phyloP scores from a whole-genome alignment of 768 basidiomycete species.

The button mushroom (Agaricus bisporus) region DNA sequence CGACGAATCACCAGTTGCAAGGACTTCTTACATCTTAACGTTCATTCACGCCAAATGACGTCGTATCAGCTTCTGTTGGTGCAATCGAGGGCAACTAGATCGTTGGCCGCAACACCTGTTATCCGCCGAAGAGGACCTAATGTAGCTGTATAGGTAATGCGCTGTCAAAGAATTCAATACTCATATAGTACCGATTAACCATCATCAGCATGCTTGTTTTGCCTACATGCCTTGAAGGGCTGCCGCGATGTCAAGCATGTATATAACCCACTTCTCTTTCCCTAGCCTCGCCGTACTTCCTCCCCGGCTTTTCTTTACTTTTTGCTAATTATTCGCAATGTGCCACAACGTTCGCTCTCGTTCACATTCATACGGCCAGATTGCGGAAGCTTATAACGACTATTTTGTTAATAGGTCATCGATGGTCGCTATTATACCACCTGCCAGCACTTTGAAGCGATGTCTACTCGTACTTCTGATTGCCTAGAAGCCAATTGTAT shows the following conservation, averaged over 20 bases:
- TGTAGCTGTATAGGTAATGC: not conserved
- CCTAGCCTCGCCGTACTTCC: conserved; percentile 17
- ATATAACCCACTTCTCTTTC: conserved; percentile 12
- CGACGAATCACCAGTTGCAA: not conserved
- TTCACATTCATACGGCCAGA: not conserved
- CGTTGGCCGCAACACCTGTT: not conserved
- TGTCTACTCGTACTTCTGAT: conserved; percentile 65
- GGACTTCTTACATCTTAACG: not conserved
- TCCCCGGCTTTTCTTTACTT: conserved; percentile 13
- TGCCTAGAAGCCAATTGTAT: conserved; percentile 59
- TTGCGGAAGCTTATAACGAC: conserved; percentile 4
- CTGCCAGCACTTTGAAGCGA: conserved; percentile 68
- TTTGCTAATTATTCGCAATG: conserved; percentile 33
- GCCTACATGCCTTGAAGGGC: not conserved
- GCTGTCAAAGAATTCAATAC: not conserved
- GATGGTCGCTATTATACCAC: conserved; percentile 68
- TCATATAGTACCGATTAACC: not conserved
- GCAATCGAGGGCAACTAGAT: not conserved
- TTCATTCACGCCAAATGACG: conserved; percentile 1
- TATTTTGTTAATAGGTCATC: conserved; percentile 46
- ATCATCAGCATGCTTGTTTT: not conserved
- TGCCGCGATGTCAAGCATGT: not conserved
- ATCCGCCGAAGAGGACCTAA: not conserved
- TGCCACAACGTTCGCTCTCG: conserved; percentile 61
- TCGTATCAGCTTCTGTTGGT: not conserved